Base-by-base conservation (phyloP, 2,329 filamentous ascomycete species). In the Claviceps pazoutovae region DNA sequence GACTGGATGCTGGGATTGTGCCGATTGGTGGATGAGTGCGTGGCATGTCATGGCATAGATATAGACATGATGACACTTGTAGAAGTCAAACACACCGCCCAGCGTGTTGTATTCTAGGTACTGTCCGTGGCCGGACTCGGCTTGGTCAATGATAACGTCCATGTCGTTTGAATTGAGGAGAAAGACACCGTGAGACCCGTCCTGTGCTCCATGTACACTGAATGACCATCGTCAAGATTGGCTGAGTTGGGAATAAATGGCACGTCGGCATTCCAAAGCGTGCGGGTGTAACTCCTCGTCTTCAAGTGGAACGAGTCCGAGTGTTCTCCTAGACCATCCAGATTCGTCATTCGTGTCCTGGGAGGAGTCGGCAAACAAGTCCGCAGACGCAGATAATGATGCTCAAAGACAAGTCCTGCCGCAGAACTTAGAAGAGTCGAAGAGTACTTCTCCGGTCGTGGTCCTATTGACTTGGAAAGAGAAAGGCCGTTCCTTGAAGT, bases 81-180 rank as follows among this genome's bases (percentile, higher is more conserved):
- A 84, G 49, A 84, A 78, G 64, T 91, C 88, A 2, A 93, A 62
- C 19, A 90, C 75, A 9, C 88, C 87, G 7, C 87, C 86, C 0
- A 91, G 73, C 1, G 80, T 79, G 63, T 90, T 88, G 68, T 90
- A 93, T 66, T 90, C 84, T 4, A 93, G 74, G 53, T 83, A 88
- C 6, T 76, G 73, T 7, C 76, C 71, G 23, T 76, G 73, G 7
- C 76, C 71, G 23, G 72, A 65, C 5, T 71, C 66, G 1, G 76
- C 78, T 54, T 80, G 76, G 62, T 88, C 77, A 63, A 90, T 81
- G 58, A 83, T 83, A 63, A 90, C 74, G 54, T 90, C 84, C 82
- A 89, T 89, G 37, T 79, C 84, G 59, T 87, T 84, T 11, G 80
- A 83, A 64, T 86, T 88, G 56, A 85, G 66, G 23, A 88, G 69